A percentile compares a stretch with the other conserved stretches of the same genome.
These are phyloP conservation scores for Trichoderma arundinaceum DNA, from an alignment of 2,329 filamentous ascomycete genomes.

Conservation along the genomic window DNA sequence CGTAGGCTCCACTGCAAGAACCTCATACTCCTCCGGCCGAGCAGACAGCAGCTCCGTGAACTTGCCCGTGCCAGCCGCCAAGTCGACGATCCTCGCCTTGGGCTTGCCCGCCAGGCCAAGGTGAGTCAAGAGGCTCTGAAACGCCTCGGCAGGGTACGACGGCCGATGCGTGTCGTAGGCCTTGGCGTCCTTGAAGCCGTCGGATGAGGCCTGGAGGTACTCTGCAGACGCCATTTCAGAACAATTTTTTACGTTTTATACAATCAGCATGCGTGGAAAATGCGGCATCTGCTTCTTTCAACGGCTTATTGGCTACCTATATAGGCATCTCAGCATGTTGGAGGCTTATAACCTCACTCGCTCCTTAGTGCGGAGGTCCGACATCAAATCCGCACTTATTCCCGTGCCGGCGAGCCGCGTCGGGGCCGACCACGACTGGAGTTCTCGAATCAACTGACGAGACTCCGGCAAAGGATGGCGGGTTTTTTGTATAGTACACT, in stretches of 20 bases:
- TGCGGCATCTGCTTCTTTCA: background rate
- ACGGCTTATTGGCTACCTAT: background rate
- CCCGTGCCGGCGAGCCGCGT: conserved; percentile 12
- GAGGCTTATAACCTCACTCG: conserved; percentile 3
- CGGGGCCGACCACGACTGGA: background rate
- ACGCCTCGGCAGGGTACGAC: conserved; percentile 64
- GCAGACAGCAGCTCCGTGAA: conserved; percentile 68
- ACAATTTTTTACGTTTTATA: background rate
- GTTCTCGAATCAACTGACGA: background rate
- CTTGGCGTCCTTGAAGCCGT: conserved; percentile 69
- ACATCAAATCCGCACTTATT: conserved; percentile 28
- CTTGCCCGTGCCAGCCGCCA: conserved; percentile 73
- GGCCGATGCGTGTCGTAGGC: conserved; percentile 73
- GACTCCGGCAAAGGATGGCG: background rate
- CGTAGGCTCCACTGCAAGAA: conserved; percentile 70
- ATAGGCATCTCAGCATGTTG: conserved; percentile 5
- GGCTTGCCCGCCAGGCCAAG: conserved; percentile 56
- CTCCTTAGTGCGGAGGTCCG: conserved; percentile 18
- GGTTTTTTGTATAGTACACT: background rate
- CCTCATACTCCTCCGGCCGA: conserved; percentile 62
- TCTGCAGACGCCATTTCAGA: conserved; percentile 40
- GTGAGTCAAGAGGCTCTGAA: conserved; percentile 61
- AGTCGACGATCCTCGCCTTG: conserved; percentile 62
- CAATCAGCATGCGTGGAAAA: background rate
- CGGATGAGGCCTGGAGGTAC: conserved; percentile 58